Conservation (phyloP, 176 grass and related monocot species). For the Chrysopogon serrulatus region DNA sequence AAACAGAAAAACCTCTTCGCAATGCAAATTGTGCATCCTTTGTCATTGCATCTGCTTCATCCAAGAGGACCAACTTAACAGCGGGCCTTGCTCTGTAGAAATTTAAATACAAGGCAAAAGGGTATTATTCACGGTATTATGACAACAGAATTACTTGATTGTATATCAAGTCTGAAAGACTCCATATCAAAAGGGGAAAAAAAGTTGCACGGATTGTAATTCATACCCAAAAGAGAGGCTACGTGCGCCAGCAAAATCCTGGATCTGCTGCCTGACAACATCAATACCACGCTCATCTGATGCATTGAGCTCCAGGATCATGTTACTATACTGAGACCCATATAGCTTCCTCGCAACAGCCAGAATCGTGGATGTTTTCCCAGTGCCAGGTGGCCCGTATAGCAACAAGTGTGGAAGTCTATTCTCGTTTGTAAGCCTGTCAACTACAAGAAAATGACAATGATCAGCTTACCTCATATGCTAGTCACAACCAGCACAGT, state of each 20-base stretch:
- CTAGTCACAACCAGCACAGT: background rate
- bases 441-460: conserved; percentile 36
- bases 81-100: no score
- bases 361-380: conserved; percentile 89
- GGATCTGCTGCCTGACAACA: conserved; percentile 93
- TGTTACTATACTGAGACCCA: conserved; percentile 80
- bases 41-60: no score
- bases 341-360: conserved; percentile 92
- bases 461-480: background rate
- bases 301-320: conserved; percentile 95
- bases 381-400: conserved; percentile 79
- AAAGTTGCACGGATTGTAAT: background rate
- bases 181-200: background rate
- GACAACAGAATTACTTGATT: conserved; percentile 31
- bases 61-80: no score
- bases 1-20: no score
- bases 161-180: background rate
- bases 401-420: conserved; percentile 82
- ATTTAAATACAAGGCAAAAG: no score
- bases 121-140: no score
- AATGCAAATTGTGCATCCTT: no score
- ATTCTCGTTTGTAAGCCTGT: conserved; percentile 86
- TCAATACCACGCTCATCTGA: conserved; percentile 90
- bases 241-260: conserved; percentile 74
- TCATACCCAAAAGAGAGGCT: conserved; percentile 82